A percentile compares a stretch with the other conserved stretches of the same genome.
These are phyloP conservation scores for Gnaphalium uliginosum DNA, from an alignment of 129 eudicot genomes.

Conservation along the genomic window DNA sequence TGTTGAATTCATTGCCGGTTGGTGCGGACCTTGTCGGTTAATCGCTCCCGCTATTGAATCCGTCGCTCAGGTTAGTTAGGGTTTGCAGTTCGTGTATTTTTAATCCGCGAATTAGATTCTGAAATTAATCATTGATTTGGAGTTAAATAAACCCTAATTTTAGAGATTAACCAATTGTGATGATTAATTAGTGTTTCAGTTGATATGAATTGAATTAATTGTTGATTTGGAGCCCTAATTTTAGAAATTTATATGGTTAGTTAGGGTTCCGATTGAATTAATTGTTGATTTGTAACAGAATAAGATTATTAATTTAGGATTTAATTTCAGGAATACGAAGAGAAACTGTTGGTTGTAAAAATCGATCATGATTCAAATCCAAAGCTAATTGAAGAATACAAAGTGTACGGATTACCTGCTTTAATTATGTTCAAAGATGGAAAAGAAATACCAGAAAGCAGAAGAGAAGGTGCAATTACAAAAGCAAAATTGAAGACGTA, in stretches of 20 bases:
- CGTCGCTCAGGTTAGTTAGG: constrained; percentile 53
- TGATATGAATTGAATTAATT: neutral
- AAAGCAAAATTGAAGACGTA: constrained; percentile 65
- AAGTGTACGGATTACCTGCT: constrained; percentile 83
- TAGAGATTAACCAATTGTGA: no score
- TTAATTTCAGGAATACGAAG: constrained; percentile 64
- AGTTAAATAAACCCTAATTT: neutral
- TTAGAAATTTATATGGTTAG: neutral
- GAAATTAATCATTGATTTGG: neutral
- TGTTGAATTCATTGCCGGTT: constrained; percentile 73
- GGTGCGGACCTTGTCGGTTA: constrained; percentile 94
- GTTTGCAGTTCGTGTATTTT: neutral
- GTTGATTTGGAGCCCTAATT: constrained; percentile 12
- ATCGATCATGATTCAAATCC: constrained; percentile 85
- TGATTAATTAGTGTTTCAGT: neutral
- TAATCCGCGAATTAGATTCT: no score
- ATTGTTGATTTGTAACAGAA: no score
- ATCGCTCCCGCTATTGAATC: constrained; percentile 67
- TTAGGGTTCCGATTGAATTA: constrained; percentile 3
- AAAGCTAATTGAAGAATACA: constrained; percentile 60
- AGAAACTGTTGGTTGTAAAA: constrained; percentile 61
- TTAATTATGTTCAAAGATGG: constrained; percentile 73
- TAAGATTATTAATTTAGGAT: neutral
- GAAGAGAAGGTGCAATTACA: constrained; percentile 81
- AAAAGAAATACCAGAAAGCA: constrained; percentile 60